Conservation (phyloP, 108 stramenopile species). For the Seminavis robusta region DNA sequence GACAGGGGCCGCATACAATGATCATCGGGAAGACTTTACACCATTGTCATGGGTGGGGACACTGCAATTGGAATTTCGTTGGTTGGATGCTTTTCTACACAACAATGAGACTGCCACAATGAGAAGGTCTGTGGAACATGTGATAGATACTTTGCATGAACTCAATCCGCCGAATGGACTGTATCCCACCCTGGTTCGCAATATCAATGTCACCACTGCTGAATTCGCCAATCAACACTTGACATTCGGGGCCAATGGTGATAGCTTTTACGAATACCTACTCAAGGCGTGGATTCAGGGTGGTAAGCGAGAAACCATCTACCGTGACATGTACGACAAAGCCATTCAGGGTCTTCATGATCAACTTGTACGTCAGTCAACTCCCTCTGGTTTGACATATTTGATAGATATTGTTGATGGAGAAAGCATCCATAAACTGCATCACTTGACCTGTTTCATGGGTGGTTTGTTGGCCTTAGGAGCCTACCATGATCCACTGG, state of each 20-base stretch:
- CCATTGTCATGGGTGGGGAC: conserved; percentile 45
- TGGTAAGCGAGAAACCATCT: conserved; percentile 64
- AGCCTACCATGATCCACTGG: conserved; percentile 79
- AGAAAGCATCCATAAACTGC: conserved; percentile 63
- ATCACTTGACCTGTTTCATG: conserved; percentile 95
- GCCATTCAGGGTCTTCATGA: conserved; percentile 85
- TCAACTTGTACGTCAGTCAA: conserved; percentile 60
- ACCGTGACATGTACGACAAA: conserved; percentile 86
- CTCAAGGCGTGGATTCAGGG: conserved; percentile 93
- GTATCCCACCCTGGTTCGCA: conserved; percentile 31
- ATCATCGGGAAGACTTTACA: conserved; percentile 33
- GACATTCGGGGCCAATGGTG: conserved; percentile 74
- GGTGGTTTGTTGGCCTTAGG: conserved; percentile 89
- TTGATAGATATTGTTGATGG: background rate
- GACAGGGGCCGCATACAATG: conserved; percentile 14
- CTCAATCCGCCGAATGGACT: conserved; percentile 57
- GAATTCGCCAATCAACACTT: conserved; percentile 46
- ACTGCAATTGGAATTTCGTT: conserved; percentile 90
- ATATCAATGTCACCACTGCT: conserved; percentile 28
- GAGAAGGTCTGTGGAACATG: conserved; percentile 37
- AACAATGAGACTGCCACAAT: conserved; percentile 60
- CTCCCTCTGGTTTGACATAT: conserved; percentile 65
- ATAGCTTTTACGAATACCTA: conserved; percentile 94
- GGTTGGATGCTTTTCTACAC: conserved; percentile 65
- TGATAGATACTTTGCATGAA: conserved; percentile 60